Conservation (phyloP, 768 basidiomycete species). For the Hericium erinaceus region DNA sequence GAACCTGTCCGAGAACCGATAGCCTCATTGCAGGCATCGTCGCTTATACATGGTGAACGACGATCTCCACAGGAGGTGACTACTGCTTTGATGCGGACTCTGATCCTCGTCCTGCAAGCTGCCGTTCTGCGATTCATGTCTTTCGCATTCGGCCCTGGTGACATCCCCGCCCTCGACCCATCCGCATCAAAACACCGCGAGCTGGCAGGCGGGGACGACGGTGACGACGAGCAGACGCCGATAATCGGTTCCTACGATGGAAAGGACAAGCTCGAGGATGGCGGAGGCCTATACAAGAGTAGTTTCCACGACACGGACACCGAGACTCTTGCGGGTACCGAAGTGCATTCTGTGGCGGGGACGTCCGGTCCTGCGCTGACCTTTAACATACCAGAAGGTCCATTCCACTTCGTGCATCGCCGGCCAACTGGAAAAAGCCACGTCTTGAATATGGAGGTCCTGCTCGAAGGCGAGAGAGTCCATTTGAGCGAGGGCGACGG, state of each 20-base stretch:
- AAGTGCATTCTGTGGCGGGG: background rate
- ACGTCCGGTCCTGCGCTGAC: background rate
- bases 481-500: conserved; percentile 5
- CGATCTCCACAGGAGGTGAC: background rate
- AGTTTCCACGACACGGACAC: background rate
- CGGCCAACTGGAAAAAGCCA: conserved; percentile 1
- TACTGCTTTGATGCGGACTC: background rate
- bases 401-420: conserved; percentile 6
- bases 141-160: background rate
- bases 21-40: background rate
- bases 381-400: conserved; percentile 9
- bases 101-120: background rate
- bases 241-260: background rate
- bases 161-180: background rate
- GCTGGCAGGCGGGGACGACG: too few species aligned
- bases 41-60: too few species aligned
- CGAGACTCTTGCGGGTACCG: background rate
- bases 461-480: conserved; percentile 8
- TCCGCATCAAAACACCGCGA: background rate
- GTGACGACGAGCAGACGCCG: background rate
- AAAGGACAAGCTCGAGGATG: background rate
- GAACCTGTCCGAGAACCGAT: too few species aligned
- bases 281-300: background rate
- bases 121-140: background rate
- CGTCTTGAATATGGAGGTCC: background rate